Percentiles rank a stretch among this genome's conserved stretches.
Conservation (phyloP, 257 asterid genomes). For the Lithospermum erythrorhizon region DNA sequence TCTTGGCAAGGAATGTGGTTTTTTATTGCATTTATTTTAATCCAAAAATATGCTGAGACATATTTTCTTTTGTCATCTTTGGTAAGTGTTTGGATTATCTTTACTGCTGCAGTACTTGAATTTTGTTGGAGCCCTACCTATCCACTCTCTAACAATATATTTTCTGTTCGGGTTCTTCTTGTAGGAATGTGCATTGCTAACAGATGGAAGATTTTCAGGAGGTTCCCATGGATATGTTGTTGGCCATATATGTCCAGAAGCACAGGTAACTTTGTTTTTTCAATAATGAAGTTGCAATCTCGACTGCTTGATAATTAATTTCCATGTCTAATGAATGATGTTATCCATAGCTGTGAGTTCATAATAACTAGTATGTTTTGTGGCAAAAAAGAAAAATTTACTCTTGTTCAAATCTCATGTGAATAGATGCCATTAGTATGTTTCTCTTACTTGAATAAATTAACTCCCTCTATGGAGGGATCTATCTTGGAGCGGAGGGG, state of each 20-base stretch:
- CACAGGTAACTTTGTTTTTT: slow-evolving; percentile 48
- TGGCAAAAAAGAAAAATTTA: too few species aligned
- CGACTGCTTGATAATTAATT: too few species aligned
- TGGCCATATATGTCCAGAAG: slow-evolving; percentile 96
- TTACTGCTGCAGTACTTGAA: slow-evolving; percentile 1
- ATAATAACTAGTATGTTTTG: too few species aligned
- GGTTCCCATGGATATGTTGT: slow-evolving; percentile 98
- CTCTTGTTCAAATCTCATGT: too few species aligned
- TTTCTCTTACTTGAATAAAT: too few species aligned
- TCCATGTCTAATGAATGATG: neutral
- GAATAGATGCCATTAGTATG: too few species aligned
- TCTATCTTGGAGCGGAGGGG: too few species aligned
- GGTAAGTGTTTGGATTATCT: neutral
- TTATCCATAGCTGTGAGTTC: too few species aligned
- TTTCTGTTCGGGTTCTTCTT: neutral
- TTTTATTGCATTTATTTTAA: neutral
- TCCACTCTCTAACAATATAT: neutral
- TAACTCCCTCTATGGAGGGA: too few species aligned
- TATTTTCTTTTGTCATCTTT: neutral
- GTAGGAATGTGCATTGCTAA: slow-evolving; percentile 84
- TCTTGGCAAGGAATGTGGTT: slow-evolving; percentile 75
- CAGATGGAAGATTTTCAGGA: slow-evolving; percentile 98
- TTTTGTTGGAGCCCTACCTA: neutral
- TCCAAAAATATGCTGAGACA: neutral
- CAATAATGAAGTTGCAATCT: neutral